Percentiles rank a stretch among this genome's conserved stretches.
phyloP scores from a whole-genome alignment of 805 yeast species.

The Cyberlindnera nakhonratchasimensis region DNA sequence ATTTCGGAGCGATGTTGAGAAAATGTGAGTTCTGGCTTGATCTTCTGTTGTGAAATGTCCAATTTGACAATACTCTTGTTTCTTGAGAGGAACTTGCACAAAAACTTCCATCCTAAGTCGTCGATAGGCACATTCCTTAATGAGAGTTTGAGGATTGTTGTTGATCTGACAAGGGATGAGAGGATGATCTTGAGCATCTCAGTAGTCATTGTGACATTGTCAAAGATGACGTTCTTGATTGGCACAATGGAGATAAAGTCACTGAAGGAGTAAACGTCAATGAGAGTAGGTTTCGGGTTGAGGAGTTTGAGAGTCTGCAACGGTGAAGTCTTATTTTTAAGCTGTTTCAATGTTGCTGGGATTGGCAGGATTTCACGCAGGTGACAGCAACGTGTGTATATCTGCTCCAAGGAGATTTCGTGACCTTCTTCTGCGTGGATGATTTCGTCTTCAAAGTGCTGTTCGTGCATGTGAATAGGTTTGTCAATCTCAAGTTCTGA shows the following conservation, averaged over 20 bases:
- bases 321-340: slow-evolving; percentile 74
- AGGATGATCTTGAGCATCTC: slow-evolving; percentile 78
- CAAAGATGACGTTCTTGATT: slow-evolving; percentile 67
- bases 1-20: slow-evolving; percentile 58
- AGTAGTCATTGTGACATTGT: slow-evolving; percentile 69
- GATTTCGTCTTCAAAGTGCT: slow-evolving; percentile 42
- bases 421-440: slow-evolving; percentile 14
- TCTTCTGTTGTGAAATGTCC: slow-evolving; percentile 66
- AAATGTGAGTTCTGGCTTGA: slow-evolving; percentile 33
- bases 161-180: slow-evolving; percentile 63
- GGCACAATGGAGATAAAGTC: slow-evolving; percentile 89
- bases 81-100: slow-evolving; percentile 71
- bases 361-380: slow-evolving; percentile 88
- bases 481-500: slow-evolving; percentile 57
- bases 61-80: slow-evolving; percentile 55
- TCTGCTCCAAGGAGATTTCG: slow-evolving; percentile 47
- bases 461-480: slow-evolving; percentile 62
- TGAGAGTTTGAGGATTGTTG: slow-evolving; percentile 66
- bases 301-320: slow-evolving; percentile 65
- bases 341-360: slow-evolving; percentile 80
- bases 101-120: slow-evolving; percentile 68
- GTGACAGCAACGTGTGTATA: slow-evolving; percentile 92
- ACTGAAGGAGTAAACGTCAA: slow-evolving; percentile 83
- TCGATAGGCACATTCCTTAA: slow-evolving; percentile 76
- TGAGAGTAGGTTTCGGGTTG: slow-evolving; percentile 86